phyloP scores from a whole-genome alignment of 805 yeast species.

The Allodekkera sacchari region DNA sequence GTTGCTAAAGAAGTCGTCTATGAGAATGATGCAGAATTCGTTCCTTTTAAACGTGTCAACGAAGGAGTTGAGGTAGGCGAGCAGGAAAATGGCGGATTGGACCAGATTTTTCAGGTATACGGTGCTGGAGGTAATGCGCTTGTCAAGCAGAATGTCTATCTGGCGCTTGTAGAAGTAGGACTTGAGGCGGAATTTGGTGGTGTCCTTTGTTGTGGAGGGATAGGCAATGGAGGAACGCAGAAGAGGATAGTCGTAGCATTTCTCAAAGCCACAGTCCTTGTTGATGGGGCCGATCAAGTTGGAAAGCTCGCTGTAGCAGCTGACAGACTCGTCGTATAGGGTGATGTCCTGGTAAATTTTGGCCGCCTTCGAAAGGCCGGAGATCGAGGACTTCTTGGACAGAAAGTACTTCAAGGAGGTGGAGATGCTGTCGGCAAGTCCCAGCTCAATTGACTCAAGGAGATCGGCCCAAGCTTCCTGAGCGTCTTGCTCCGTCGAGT shows the following conservation, averaged over 20 bases:
- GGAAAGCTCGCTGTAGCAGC: constrained; percentile 40
- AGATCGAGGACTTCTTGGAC: constrained; percentile 9
- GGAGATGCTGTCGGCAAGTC: constrained; percentile 46
- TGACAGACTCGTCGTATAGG: constrained; percentile 52
- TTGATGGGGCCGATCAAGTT: constrained; percentile 8
- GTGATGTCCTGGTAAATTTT: constrained; percentile 38
- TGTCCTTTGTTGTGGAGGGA: constrained; percentile 4
- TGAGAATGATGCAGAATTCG: constrained; percentile 33
- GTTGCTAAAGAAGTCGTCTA: constrained; percentile 31
- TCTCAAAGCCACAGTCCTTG: constrained; percentile 12
- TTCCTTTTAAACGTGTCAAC: constrained; percentile 20
- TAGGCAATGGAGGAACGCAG: not conserved
- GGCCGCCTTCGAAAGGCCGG: constrained; percentile 23
- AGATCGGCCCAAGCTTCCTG: constrained; percentile 45
- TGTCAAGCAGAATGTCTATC: constrained; percentile 13
- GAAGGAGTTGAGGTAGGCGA: constrained; percentile 15
- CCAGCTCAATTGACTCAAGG: constrained; percentile 35
- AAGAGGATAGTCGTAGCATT: constrained; percentile 8
- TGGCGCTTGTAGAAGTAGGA: constrained; percentile 15
- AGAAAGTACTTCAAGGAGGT: constrained; percentile 34
- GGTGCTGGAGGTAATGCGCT: constrained; percentile 12
- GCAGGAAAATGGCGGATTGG: constrained; percentile 22
- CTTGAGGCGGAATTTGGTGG: constrained; percentile 7
- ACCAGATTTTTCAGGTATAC: constrained; percentile 21
- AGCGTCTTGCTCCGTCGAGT: constrained; percentile 28